Percentiles rank a stretch among this genome's conserved stretches.
Conservation (phyloP, 192 early-diverging fungal genomes). For the Spinellus fusiger region DNA sequence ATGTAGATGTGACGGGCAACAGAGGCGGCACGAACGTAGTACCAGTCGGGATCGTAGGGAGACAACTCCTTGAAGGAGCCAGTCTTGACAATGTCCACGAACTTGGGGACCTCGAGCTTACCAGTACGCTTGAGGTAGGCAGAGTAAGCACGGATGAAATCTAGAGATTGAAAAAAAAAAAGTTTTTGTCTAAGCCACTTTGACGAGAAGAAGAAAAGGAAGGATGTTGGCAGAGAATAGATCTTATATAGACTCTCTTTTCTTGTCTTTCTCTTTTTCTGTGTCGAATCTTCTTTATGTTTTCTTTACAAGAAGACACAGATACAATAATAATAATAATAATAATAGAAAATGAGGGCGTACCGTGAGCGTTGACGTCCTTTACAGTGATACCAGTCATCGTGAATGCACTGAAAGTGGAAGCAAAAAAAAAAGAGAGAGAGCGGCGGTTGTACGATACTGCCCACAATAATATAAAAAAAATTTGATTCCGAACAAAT, state of each 20-base stretch:
- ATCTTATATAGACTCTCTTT: too few relatives aligned
- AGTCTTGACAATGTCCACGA: conserved; percentile 99
- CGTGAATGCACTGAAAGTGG: conserved; percentile 12
- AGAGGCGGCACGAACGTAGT: conserved; percentile 93
- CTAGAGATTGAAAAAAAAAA: conserved; percentile 51
- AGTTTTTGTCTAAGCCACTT: background rate
- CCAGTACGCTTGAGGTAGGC: conserved; percentile 99
- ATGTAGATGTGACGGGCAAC: conserved; percentile 99
- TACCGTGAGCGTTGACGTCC: conserved; percentile 90
- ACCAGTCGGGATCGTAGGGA: conserved; percentile 99
- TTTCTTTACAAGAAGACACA: background rate
- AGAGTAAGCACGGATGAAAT: conserved; percentile 97
- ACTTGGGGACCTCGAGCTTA: conserved; percentile 97
- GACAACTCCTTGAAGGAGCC: conserved; percentile 94
- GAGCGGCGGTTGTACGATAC: background rate
- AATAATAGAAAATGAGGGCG: too few relatives aligned
- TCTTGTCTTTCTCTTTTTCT: too few relatives aligned
- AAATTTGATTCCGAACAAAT: conserved; percentile 4
- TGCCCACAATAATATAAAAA: conserved; percentile 8
- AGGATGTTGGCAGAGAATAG: too few relatives aligned
- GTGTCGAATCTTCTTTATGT: too few relatives aligned
- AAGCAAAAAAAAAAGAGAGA: conserved; percentile 22
- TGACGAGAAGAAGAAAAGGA: too few relatives aligned
- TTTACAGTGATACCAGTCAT: conserved; percentile 85
- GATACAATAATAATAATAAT: background rate